Evolutionary conservation across 441 rosid genomes (phyloP).

Genomic region (Euphorbia schlechtendalii): DNA sequence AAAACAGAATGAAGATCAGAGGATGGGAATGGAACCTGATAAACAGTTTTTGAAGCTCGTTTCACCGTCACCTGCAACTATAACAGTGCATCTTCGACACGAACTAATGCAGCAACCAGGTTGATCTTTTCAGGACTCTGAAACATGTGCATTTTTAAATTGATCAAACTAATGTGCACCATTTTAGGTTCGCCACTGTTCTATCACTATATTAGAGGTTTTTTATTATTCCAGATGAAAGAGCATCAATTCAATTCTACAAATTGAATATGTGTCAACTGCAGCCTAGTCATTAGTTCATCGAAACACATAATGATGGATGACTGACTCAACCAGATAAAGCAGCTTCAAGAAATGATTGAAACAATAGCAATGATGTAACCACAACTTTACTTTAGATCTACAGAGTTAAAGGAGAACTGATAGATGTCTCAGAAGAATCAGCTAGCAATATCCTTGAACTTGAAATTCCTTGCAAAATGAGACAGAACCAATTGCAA

Average conservation of each 20-base stretch:
- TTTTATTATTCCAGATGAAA: neutral
- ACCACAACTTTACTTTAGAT: no score
- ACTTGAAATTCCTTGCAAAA: no score
- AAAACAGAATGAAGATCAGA: neutral
- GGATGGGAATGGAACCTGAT: slow-evolving; percentile 47
- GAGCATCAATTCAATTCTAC: neutral
- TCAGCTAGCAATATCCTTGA: no score
- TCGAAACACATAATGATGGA: no score
- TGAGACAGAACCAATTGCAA: no score
- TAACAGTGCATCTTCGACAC: slow-evolving; percentile 91
- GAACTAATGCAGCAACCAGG: slow-evolving; percentile 83
- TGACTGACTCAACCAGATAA: no score
- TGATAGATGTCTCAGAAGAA: no score
- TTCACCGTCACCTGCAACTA: slow-evolving; percentile 79
- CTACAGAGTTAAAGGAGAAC: no score
- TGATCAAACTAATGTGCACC: slow-evolving; percentile 2
- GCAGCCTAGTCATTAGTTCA: neutral
- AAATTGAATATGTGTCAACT: neutral
- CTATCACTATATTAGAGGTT: neutral
- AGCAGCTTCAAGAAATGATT: no score
- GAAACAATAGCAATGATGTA: no score
- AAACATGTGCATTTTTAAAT: slow-evolving; percentile 24
- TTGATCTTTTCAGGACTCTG: slow-evolving; percentile 94
- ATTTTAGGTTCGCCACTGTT: neutral
- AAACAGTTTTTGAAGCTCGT: slow-evolving; percentile 79